A percentile compares a stretch with the other conserved stretches of the same genome.
phyloP scores from a whole-genome alignment of 768 basidiomycete species.

The Mrakia frigida region DNA sequence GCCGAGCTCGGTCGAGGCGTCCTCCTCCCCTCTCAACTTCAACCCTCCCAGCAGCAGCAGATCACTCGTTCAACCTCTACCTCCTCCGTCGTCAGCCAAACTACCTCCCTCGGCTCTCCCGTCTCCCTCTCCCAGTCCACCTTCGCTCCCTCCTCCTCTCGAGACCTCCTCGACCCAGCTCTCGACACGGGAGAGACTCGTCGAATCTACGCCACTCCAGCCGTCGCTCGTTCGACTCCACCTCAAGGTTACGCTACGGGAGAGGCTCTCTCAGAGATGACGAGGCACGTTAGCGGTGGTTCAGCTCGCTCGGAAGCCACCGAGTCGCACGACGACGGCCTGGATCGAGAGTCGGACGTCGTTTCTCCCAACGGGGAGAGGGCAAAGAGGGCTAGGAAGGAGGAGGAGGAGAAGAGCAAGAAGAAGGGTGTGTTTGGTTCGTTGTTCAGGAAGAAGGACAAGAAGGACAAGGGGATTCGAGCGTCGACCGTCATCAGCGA shows the following conservation, averaged over 20 bases:
- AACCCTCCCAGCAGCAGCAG: background rate
- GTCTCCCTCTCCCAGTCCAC: background rate
- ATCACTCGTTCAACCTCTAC: background rate
- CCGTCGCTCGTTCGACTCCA: slow-evolving; percentile 57
- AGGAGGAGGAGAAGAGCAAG: slow-evolving; percentile 49
- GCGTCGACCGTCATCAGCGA: slow-evolving; percentile 37
- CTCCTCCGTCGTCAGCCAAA: slow-evolving; percentile 5
- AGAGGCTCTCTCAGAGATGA: background rate
- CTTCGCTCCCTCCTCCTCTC: slow-evolving; percentile 21
- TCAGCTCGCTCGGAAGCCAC: slow-evolving; percentile 15
- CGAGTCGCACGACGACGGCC: background rate
- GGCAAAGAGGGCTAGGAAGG: slow-evolving; percentile 37
- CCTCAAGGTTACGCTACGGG: slow-evolving; percentile 21
- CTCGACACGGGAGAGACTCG: slow-evolving; percentile 63
- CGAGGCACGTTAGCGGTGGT: slow-evolving; percentile 13
- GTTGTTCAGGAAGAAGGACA: slow-evolving; percentile 58
- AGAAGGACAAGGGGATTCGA: slow-evolving; percentile 33
- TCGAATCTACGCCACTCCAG: slow-evolving; percentile 71
- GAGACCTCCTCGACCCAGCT: slow-evolving; percentile 57
- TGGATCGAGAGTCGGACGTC: slow-evolving; percentile 38
- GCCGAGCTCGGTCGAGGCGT: slow-evolving; percentile 5
- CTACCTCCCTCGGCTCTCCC: background rate
- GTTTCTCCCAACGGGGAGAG: slow-evolving; percentile 50
- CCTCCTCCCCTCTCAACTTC: slow-evolving; percentile 2
- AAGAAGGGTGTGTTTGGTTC: slow-evolving; percentile 61